Evolutionary conservation across 2,329 filamentous ascomycete genomes (phyloP), one percentile per base, ranked within the genome.

Genomic region (Exophiala aquamarina): DNA sequence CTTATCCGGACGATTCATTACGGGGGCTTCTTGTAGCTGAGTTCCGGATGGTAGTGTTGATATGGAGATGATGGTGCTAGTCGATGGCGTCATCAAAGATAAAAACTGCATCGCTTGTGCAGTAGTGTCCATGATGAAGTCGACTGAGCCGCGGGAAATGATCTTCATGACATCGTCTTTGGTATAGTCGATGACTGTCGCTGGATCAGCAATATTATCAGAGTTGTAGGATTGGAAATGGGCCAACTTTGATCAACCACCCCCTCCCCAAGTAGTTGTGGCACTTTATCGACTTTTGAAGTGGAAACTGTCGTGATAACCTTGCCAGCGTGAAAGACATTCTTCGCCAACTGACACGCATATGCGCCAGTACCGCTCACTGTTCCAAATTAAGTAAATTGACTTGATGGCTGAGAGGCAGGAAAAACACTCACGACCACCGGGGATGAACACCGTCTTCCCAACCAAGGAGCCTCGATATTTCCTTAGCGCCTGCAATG

Each of bases 301-400:
- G 76, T 78, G 3, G 77, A 80, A 0, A 76, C 74, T 0, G 76
- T 78, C 0, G 75, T 68, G 36, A 81, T 73, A 44, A 81, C 64
- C 37, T 65, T 70, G 0, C 59, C 59, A 1, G 71, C 77, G 0
- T 71, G 67, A 38, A 75, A 79, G 2, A 73, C 66, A 21, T 75
- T 73, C 54, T 74, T 76, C 3, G 76, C 72, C 2, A 80, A 59
- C 60, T 81, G 76, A 19, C 73, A 67, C 0, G 64, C 72, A 19
- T 72, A 61, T 2, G 68, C 64, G 0, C 78, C 77, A 0, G 70
- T 73, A 1, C 69, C 73, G 43, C 76, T 71, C 29, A 81, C 61
- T 64, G 17, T 4, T 26, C 11, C 6, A 31, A 11, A 35, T 14
- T 10, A 19, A n/a, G n/a, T n/a, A n/a, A n/a, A n/a, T n/a, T n/a